phyloP scores from a whole-genome alignment of 2,329 filamentous ascomycete species.

The Amylocarpus encephaloides region DNA sequence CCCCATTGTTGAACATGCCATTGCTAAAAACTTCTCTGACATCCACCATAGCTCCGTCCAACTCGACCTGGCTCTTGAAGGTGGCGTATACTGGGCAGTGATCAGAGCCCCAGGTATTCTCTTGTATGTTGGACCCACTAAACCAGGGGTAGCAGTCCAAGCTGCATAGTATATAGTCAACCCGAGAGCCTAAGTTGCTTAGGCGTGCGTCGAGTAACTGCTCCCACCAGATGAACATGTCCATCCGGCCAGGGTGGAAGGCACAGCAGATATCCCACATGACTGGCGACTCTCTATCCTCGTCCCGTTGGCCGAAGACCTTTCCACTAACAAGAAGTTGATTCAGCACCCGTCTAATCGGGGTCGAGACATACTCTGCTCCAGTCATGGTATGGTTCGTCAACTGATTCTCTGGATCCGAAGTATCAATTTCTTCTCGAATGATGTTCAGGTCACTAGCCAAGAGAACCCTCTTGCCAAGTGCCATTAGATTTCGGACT shows the following conservation, averaged over 20 bases:
- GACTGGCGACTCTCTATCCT: conserved; percentile 62
- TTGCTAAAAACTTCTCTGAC: conserved; percentile 75
- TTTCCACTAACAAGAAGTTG: conserved; percentile 72
- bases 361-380: conserved; percentile 66
- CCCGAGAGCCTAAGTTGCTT: conserved; percentile 85
- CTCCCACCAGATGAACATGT: conserved; percentile 98
- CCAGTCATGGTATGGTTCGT: conserved; percentile 61
- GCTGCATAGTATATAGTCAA: conserved; percentile 88
- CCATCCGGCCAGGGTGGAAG: conserved; percentile 70
- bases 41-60: conserved; percentile 43
- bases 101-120: conserved; percentile 89
- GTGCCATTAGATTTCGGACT: conserved; percentile 72
- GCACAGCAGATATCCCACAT: conserved; percentile 78
- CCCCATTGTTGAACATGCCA: conserved; percentile 63
- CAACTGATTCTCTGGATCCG: conserved; percentile 64
- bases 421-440: conserved; percentile 60
- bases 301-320: conserved; percentile 59
- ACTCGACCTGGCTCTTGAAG: conserved; percentile 56
- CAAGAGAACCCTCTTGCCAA: conserved; percentile 79
- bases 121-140: conserved; percentile 75
- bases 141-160: conserved; percentile 76
- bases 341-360: conserved; percentile 74
- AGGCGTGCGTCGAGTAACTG: conserved; percentile 93
- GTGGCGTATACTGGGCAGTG: conserved; percentile 88
- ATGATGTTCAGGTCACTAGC: conserved; percentile 85